These are phyloP conservation scores for Suillus alpinus DNA, from an alignment of 768 basidiomycete species.

Conservation along the genomic window DNA sequence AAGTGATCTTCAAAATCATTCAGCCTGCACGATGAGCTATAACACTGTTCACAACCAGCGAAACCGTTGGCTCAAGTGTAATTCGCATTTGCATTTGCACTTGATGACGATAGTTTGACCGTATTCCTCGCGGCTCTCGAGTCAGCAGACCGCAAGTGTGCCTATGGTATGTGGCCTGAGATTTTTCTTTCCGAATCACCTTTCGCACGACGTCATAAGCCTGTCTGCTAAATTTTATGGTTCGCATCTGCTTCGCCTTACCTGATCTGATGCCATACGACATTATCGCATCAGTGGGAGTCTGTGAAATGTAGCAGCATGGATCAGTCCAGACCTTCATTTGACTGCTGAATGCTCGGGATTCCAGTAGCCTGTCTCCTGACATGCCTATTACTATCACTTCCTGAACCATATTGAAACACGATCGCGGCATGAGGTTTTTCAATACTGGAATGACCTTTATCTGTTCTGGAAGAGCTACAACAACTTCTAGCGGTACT, in stretches of 20 bases:
- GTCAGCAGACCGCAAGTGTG: not conserved
- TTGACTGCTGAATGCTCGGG: not conserved
- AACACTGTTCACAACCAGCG: not conserved
- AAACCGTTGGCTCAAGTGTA: not conserved
- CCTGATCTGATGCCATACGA: not conserved
- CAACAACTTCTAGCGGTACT: not conserved
- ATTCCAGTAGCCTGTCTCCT: not conserved
- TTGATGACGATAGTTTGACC: not conserved
- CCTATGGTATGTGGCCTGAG: not conserved
- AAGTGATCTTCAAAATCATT: not conserved
- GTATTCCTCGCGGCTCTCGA: not conserved
- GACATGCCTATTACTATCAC: not conserved
- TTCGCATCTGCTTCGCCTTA: not conserved
- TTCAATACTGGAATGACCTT: not conserved
- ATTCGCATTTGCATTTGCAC: not conserved
- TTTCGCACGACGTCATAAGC: not conserved
- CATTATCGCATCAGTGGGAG: not conserved
- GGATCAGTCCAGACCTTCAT: not conserved
- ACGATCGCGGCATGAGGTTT: constrained; percentile 1
- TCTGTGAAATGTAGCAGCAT: not conserved
- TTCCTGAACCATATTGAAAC: not conserved
- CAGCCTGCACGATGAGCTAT: not conserved
- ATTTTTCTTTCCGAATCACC: not conserved
- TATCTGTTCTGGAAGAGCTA: not conserved
- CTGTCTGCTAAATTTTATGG: not conserved